These are phyloP conservation scores for Cyclocybe aegerita DNA, from an alignment of 768 basidiomycete species.

Conservation along the genomic window DNA sequence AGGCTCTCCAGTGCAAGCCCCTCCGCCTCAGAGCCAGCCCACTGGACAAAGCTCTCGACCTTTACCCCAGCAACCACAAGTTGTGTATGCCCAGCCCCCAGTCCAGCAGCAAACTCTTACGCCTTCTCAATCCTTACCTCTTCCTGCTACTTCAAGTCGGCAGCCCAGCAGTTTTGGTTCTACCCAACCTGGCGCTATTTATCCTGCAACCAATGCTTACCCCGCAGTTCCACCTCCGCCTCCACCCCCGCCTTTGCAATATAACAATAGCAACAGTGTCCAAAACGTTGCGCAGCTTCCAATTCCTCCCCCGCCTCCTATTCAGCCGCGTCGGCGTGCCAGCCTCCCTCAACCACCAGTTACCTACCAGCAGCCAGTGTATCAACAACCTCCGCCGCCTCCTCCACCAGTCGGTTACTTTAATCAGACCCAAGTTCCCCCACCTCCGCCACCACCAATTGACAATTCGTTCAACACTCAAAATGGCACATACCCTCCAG, in stretches of 20 bases:
- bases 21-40: conserved; percentile 26
- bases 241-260: conserved; percentile 36
- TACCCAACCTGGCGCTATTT: conserved; percentile 21
- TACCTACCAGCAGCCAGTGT: conserved; percentile 34
- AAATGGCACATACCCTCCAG: conserved; percentile 27
- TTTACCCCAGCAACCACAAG: conserved; percentile 45
- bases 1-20: conserved; percentile 7
- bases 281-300: conserved; percentile 5
- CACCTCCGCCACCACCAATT: conserved; percentile 33
- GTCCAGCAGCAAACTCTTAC: conserved; percentile 20
- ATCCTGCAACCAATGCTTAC: conserved; percentile 26
- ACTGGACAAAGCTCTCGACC: conserved; percentile 40
- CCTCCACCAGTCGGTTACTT: conserved; percentile 34
- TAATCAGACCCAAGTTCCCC: conserved; percentile 28
- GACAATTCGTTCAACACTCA: conserved; percentile 13
- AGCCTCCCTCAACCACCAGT: conserved; percentile 53
- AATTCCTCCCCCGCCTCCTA: conserved; percentile 26
- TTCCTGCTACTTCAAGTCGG: conserved; percentile 20
- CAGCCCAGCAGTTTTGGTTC: conserved; percentile 25
- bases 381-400: conserved; percentile 31
- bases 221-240: conserved; percentile 34
- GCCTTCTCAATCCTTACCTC: conserved; percentile 27
- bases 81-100: conserved; percentile 32
- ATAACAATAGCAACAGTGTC: conserved; percentile 6
- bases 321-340: conserved; percentile 36